phyloP scores from a whole-genome alignment of 2,329 filamentous ascomycete species.

The Drechslerella dactyloides region DNA sequence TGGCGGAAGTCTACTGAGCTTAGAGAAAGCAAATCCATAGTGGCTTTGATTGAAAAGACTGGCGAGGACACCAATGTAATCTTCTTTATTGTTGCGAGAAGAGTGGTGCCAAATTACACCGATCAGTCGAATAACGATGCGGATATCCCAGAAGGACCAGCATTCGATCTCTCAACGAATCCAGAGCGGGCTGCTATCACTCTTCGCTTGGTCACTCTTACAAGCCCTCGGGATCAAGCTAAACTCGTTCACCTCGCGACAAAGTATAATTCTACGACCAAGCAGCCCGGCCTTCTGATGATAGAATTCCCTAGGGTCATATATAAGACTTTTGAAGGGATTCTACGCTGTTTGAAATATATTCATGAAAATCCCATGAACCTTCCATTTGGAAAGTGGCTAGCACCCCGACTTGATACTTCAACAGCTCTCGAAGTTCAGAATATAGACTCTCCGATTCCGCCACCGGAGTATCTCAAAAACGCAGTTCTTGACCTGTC shows the following conservation, averaged over 20 bases:
- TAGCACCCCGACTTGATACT: slow-evolving; percentile 44
- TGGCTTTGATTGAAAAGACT: slow-evolving; percentile 35
- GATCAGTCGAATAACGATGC: slow-evolving; percentile 9
- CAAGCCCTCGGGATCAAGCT: slow-evolving; percentile 21
- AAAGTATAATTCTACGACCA: slow-evolving; percentile 5
- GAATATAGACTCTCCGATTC: slow-evolving; percentile 3
- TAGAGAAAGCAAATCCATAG: slow-evolving; percentile 50
- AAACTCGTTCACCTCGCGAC: slow-evolving; percentile 16
- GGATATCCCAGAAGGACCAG: neutral
- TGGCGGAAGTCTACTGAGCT: slow-evolving; percentile 46
- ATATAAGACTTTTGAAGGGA: slow-evolving; percentile 55
- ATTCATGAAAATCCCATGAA: slow-evolving; percentile 51
- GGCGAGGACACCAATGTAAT: slow-evolving; percentile 50
- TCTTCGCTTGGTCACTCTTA: slow-evolving; percentile 23
- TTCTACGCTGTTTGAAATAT: slow-evolving; percentile 55
- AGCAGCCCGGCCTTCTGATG: slow-evolving; percentile 47
- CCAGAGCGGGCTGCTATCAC: slow-evolving; percentile 52
- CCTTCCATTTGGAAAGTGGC: slow-evolving; percentile 55
- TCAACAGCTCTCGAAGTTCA: slow-evolving; percentile 2
- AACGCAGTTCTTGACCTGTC: slow-evolving; percentile 17
- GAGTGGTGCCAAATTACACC: slow-evolving; percentile 37
- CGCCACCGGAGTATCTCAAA: slow-evolving; percentile 15
- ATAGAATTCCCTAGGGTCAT: slow-evolving; percentile 56
- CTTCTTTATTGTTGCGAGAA: slow-evolving; percentile 53
- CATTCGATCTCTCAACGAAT: slow-evolving; percentile 51